Evolutionary conservation across 1,139 yeast species (phyloP).

Genomic region (Yamadazyma jaroonii): DNA sequence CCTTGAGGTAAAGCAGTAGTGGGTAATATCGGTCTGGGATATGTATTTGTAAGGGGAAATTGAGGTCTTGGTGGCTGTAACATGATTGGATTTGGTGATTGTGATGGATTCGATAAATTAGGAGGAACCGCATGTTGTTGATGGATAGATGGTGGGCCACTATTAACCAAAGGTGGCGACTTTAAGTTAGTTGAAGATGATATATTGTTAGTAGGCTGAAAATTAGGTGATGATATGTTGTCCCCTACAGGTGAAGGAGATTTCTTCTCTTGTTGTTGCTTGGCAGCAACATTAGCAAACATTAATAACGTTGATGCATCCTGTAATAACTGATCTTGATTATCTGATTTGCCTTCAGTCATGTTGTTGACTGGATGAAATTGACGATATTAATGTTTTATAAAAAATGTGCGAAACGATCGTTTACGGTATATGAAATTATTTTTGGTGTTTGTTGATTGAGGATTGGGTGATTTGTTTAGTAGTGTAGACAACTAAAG

Average conservation of each 20-base stretch:
- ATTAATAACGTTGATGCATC: constrained; percentile 66
- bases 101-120: neutral
- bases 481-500: neutral
- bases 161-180: neutral
- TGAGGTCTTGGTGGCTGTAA: constrained; percentile 5
- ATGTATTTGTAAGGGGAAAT: constrained; percentile 2
- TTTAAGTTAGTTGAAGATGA: neutral
- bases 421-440: constrained; percentile 2
- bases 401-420: constrained; percentile 4
- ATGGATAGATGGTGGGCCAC: neutral
- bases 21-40: constrained; percentile 1
- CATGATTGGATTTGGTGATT: neutral
- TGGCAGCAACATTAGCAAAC: constrained; percentile 60
- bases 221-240: constrained; percentile 5
- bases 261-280: constrained; percentile 31
- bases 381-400: constrained; percentile 2
- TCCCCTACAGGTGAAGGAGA: constrained; percentile 13
- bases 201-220: neutral
- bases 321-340: constrained; percentile 16
- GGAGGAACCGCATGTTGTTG: neutral
- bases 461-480: neutral
- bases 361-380: constrained; percentile 1
- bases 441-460: neutral
- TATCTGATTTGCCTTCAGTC: neutral
- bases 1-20: neutral